Evolutionary conservation across 2,329 filamentous ascomycete genomes (phyloP).

Genomic region (Didymosphaeria variabile): DNA sequence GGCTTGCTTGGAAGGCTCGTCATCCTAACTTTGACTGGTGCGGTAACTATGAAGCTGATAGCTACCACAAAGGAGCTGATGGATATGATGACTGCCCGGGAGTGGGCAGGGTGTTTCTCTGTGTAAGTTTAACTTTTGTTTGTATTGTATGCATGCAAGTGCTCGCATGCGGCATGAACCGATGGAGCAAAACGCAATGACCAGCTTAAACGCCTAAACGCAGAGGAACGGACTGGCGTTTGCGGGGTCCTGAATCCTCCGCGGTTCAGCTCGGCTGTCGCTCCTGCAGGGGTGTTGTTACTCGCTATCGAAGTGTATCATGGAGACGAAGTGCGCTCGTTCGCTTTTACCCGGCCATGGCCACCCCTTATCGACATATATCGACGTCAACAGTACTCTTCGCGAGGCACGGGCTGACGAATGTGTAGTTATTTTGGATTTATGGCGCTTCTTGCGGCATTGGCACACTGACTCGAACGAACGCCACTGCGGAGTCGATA

Average conservation of each 20-base stretch:
- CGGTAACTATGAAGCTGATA: constrained; percentile 45
- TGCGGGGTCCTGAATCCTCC: constrained; percentile 19
- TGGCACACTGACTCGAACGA: constrained; percentile 41
- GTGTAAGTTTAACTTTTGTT: constrained; percentile 48
- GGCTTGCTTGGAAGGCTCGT: constrained; percentile 52
- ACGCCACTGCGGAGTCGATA: constrained; percentile 24
- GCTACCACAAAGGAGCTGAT: constrained; percentile 45
- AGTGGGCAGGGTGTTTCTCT: constrained; percentile 52
- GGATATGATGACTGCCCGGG: constrained; percentile 45
- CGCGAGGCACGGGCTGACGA: constrained; percentile 38
- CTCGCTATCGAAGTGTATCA: background rate
- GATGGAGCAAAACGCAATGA: constrained; percentile 21
- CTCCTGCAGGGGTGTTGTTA: background rate
- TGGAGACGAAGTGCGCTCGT: background rate
- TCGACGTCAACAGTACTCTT: constrained; percentile 1
- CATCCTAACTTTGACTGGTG: constrained; percentile 50
- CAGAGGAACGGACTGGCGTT: constrained; percentile 19
- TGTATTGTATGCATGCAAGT: constrained; percentile 8
- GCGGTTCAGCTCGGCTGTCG: constrained; percentile 4
- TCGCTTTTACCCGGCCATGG: constrained; percentile 22
- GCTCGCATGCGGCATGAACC: constrained; percentile 17
- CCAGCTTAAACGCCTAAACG: constrained; percentile 4
- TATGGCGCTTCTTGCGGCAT: constrained; percentile 52
- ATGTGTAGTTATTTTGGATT: constrained; percentile 51
- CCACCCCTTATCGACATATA: constrained; percentile 9